phyloP scores from a whole-genome alignment of 139 green algal genomes.

The Closterium sp. region DNA sequence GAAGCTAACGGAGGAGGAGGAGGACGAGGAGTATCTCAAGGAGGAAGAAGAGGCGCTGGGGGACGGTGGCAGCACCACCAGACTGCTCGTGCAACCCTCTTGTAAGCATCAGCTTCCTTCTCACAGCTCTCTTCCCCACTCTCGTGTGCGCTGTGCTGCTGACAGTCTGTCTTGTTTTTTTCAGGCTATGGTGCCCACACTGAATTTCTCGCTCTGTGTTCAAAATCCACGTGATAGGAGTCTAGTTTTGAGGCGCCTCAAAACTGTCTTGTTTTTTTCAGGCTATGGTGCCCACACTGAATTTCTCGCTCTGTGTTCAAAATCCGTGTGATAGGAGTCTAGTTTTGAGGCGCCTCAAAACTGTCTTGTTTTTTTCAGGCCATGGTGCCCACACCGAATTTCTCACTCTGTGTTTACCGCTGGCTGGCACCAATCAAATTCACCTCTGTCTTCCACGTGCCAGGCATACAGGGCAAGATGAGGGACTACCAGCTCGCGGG shows the following conservation, averaged over 20 bases:
- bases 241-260: not conserved
- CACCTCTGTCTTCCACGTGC: not conserved
- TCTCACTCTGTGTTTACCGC: not conserved
- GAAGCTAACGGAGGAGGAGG: constrained; percentile 77
- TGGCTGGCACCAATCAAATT: not conserved
- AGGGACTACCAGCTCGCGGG: constrained; percentile 98
- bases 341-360: too few relatives aligned
- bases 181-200: not conserved
- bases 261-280: not conserved
- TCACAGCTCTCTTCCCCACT: too few relatives aligned
- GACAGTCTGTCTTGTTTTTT: not conserved
- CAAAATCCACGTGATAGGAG: too few relatives aligned
- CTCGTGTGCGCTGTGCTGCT: too few relatives aligned
- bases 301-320: too few relatives aligned
- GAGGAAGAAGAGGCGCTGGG: constrained; percentile 75
- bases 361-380: not conserved
- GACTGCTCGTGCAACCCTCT: constrained; percentile 53
- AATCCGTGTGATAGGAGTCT: too few relatives aligned
- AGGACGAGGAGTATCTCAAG: constrained; percentile 88
- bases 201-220: too few relatives aligned
- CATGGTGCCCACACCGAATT: not conserved
- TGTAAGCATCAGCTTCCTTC: constrained; percentile 31
- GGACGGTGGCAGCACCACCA: constrained; percentile 20
- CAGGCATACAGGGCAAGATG: constrained; percentile 85
- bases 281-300: constrained; percentile 2